Evolutionary conservation across 495 filamentous ascomycete species (phyloP), one percentile per base, ranked within the genome.

Genomic region (Annulohypoxylon nitens): DNA sequence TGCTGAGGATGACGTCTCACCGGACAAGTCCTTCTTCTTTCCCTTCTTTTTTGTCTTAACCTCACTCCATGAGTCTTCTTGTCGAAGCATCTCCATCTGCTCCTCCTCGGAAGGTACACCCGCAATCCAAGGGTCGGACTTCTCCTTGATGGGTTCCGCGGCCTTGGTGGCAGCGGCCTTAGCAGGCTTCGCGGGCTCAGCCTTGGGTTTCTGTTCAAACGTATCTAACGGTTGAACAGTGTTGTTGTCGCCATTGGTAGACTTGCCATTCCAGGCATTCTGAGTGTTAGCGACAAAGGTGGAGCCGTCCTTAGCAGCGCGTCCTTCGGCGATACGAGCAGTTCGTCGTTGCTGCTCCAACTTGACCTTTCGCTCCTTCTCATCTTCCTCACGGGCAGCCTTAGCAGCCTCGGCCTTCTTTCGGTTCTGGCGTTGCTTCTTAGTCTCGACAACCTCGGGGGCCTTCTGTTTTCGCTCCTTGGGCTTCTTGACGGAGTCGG

Each of bases 341-440:
- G 88, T 87, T 71, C 93, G 90, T 70, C 93, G 85, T 82, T 97
- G 93, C 79, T 92, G 91, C 81, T 97, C 93, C 69, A 91, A 81
- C 65, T 91, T 81, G 43, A 86, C 84, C 75, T 90, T 88, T 74
- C 94, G 88, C 76, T 92, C 84, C 71, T 89, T 86, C 83, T 97
- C 94, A 1, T 89, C 88, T 66, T 90, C 89, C 80, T 92, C 91
- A 26, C 93, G 90, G 53, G 86, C 81, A 48, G 86, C 81, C 84
- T 93, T 93, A 62, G 88, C 86, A 47, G 87, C 89, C 82, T 97
- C 93, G 58, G 87, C 89, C 87, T 95, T 97, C 79, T 89, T 86
- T 39, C 88, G 87, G 82, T 96, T 93, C 83, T 96, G 93, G 57
- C 94, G 90, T 83, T 95, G 92, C 86, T 97, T 97, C 90, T 97